phyloP scores from a whole-genome alignment of 352 stramenopile species.

The Pythium guiyangense region DNA sequence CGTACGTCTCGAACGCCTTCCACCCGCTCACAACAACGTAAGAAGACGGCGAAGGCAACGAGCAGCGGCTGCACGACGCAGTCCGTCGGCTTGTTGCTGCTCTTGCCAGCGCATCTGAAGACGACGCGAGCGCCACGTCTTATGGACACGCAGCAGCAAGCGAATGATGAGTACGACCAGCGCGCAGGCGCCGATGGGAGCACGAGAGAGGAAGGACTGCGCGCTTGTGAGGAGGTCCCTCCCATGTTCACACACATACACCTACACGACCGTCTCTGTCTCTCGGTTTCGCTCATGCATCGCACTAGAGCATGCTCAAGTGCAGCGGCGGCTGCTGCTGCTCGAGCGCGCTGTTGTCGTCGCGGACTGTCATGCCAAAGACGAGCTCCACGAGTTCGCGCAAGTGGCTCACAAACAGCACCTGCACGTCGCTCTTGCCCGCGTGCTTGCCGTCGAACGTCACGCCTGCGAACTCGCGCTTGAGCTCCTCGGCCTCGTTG shows the following conservation, averaged over 20 bases:
- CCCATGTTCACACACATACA: slow-evolving; percentile 11
- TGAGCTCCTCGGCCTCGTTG: slow-evolving; percentile 66
- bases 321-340: slow-evolving; percentile 21
- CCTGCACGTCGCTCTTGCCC: slow-evolving; percentile 28
- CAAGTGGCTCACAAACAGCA: slow-evolving; percentile 72
- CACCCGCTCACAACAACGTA: slow-evolving; percentile 37
- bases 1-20: slow-evolving; percentile 83
- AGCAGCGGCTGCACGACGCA: slow-evolving; percentile 1
- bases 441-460: slow-evolving; percentile 14
- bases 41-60: neutral
- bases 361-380: slow-evolving; percentile 55
- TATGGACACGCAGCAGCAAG: no score
- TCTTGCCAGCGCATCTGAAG: no score
- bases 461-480: slow-evolving; percentile 45
- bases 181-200: no score
- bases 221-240: no score
- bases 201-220: no score
- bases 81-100: no score
- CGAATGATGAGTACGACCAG: no score
- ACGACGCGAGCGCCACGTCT: no score
- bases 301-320: slow-evolving; percentile 48
- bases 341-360: slow-evolving; percentile 25
- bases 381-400: slow-evolving; percentile 58
- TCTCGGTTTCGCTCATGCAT: neutral
- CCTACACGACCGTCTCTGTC: slow-evolving; percentile 1